phyloP scores from a whole-genome alignment of 1,284 basidiomycete species.

The Cryptococcus sp. region DNA sequence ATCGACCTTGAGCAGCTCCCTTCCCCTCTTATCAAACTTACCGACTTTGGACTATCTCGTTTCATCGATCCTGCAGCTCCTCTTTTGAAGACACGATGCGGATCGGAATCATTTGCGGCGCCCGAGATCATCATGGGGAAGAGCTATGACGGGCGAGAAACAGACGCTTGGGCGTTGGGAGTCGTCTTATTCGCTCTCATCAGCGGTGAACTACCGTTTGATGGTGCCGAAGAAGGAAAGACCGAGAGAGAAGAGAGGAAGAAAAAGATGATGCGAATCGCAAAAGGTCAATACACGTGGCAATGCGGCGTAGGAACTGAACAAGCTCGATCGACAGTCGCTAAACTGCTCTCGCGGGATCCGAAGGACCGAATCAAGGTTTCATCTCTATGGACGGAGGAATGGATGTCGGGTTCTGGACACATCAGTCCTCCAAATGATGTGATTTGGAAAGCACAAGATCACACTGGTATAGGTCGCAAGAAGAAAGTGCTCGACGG shows the following conservation, averaged over 20 bases:
- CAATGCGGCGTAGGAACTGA: slow-evolving; percentile 38
- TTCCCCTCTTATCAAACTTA: slow-evolving; percentile 71
- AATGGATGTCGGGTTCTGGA: slow-evolving; percentile 56
- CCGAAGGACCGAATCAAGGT: slow-evolving; percentile 59
- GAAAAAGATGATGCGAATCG: slow-evolving; percentile 64
- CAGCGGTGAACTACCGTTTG: slow-evolving; percentile 55
- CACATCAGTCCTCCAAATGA: slow-evolving; percentile 13
- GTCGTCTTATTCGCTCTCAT: slow-evolving; percentile 75
- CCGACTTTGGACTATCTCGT: slow-evolving; percentile 84
- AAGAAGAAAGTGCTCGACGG: slow-evolving; percentile 28
- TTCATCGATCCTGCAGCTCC: slow-evolving; percentile 71
- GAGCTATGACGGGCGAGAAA: slow-evolving; percentile 76
- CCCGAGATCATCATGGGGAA: slow-evolving; percentile 79
- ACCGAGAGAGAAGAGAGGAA: slow-evolving; percentile 46
- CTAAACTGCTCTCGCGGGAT: slow-evolving; percentile 62
- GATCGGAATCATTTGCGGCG: slow-evolving; percentile 85
- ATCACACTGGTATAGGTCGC: slow-evolving; percentile 1
- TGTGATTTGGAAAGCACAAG: background rate
- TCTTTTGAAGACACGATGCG: slow-evolving; percentile 76
- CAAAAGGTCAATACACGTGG: slow-evolving; percentile 71
- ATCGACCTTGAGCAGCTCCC: slow-evolving; percentile 49
- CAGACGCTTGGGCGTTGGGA: slow-evolving; percentile 85
- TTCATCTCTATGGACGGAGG: slow-evolving; percentile 61
- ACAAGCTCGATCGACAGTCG: slow-evolving; percentile 53
- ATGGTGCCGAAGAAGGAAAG: slow-evolving; percentile 23